A percentile compares a stretch with the other conserved stretches of the same genome.
Conservation (phyloP, 1,139 yeast genomes). For the Suhomyces ambrosiae region DNA sequence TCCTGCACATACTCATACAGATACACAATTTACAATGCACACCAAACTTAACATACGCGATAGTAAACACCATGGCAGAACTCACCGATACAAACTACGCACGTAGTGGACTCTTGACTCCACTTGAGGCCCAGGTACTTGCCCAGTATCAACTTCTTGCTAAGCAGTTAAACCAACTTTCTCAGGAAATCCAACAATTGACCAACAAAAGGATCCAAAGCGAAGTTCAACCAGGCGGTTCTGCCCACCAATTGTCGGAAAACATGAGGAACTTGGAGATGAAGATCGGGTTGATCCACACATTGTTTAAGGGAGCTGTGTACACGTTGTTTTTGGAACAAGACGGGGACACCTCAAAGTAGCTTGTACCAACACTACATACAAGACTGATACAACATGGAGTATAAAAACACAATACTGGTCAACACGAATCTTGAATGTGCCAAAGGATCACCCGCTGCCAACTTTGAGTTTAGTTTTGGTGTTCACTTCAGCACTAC, state of each 20-base stretch:
- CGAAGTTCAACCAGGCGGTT: slow-evolving; percentile 14
- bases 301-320: slow-evolving; percentile 69
- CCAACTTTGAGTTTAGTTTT: no score
- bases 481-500: no score
- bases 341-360: slow-evolving; percentile 17
- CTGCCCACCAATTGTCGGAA: slow-evolving; percentile 40
- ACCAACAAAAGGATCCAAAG: slow-evolving; percentile 20
- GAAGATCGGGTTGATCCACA: slow-evolving; percentile 65
- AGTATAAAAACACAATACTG: no score
- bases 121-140: slow-evolving; percentile 43
- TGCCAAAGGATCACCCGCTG: no score
- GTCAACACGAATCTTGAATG: no score
- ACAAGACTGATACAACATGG: slow-evolving; percentile 1
- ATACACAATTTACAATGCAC: no score
- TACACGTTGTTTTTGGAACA: slow-evolving; percentile 56
- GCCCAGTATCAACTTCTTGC: slow-evolving; percentile 53
- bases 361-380: not conserved
- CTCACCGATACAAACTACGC: slow-evolving; percentile 28
- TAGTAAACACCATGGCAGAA: slow-evolving; percentile 2
- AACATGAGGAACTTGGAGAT: slow-evolving; percentile 61
- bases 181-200: slow-evolving; percentile 35
- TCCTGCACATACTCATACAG: no score
- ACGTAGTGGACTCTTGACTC: slow-evolving; percentile 32
- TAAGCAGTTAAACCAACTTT: slow-evolving; percentile 36
- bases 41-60: no score